Conservation (phyloP, 1,284 basidiomycete genomes). For the Phellopilus nigrolimitatus region DNA sequence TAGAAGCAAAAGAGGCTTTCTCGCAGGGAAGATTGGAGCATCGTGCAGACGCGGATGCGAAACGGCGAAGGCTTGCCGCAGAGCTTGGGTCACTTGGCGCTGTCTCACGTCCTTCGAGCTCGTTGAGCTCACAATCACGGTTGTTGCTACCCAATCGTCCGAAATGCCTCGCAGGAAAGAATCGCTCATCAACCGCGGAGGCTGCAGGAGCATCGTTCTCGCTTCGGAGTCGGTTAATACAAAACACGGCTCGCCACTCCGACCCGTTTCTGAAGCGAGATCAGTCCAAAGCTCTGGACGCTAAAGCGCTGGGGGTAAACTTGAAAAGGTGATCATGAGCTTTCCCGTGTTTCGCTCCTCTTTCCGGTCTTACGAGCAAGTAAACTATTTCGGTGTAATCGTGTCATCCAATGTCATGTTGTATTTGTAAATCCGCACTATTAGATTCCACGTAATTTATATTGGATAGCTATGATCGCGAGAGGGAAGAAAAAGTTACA, state of each 20-base stretch:
- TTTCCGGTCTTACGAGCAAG: neutral
- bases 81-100: slow-evolving; percentile 22
- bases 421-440: slow-evolving; percentile 14
- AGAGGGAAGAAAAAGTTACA: slow-evolving; percentile 6
- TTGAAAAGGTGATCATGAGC: slow-evolving; percentile 8
- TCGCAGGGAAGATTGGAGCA: slow-evolving; percentile 42
- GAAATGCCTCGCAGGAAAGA: neutral
- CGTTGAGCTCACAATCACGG: neutral
- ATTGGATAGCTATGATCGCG: slow-evolving; percentile 8
- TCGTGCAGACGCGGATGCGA: slow-evolving; percentile 37
- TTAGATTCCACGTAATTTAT: slow-evolving; percentile 13
- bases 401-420: neutral
- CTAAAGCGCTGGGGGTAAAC: slow-evolving; percentile 14
- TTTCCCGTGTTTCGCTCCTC: neutral
- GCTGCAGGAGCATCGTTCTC: slow-evolving; percentile 11
- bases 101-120: neutral
- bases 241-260: slow-evolving; percentile 14
- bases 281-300: slow-evolving; percentile 13
- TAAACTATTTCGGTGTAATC: neutral
- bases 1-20: slow-evolving; percentile 62
- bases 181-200: slow-evolving; percentile 1
- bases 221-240: slow-evolving; percentile 12
- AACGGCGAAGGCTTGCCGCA: slow-evolving; percentile 43
- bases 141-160: neutral
- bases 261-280: slow-evolving; percentile 19